These are phyloP conservation scores for Mediolabrus comicus DNA, from an alignment of 108 stramenopile species.

Conservation along the genomic window DNA sequence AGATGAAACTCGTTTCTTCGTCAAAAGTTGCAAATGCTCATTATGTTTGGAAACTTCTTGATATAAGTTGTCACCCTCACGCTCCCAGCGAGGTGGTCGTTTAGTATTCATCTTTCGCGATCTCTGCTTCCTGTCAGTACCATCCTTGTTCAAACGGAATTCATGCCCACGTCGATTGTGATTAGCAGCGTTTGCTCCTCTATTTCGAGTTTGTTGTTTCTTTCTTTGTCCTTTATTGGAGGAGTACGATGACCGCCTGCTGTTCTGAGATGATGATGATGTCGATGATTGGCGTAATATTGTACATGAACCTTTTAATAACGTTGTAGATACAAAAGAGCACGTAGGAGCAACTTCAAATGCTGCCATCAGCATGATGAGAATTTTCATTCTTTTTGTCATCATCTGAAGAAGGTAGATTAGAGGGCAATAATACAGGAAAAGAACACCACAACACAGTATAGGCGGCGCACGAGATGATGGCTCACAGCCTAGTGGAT, in stretches of 20 bases:
- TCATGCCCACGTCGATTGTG: slow-evolving; percentile 44
- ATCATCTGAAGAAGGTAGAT: no score
- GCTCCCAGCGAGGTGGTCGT: slow-evolving; percentile 75
- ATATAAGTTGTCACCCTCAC: slow-evolving; percentile 71
- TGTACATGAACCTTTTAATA: not conserved
- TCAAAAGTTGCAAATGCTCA: slow-evolving; percentile 1
- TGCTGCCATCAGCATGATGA: not conserved
- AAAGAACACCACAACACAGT: no score
- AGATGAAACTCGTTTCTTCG: slow-evolving; percentile 2
- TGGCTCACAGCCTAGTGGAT: no score
- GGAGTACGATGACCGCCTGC: not conserved
- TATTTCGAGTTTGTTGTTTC: slow-evolving; percentile 12
- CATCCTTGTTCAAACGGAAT: slow-evolving; percentile 22
- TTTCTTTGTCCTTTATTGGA: not conserved
- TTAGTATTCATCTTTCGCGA: slow-evolving; percentile 30
- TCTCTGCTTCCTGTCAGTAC: not conserved
- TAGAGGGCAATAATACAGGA: no score
- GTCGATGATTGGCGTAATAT: not conserved
- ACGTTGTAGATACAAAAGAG: not conserved
- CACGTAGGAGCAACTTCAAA: not conserved
- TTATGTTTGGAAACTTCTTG: slow-evolving; percentile 36
- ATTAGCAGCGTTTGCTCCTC: slow-evolving; percentile 40
- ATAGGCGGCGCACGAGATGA: no score
- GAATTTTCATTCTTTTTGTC: no score
- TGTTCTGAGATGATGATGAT: not conserved